Evolutionary conservation across 1,139 yeast genomes (phyloP), one percentile per base, ranked within the genome.

Genomic region (Candida labiduridarum): DNA sequence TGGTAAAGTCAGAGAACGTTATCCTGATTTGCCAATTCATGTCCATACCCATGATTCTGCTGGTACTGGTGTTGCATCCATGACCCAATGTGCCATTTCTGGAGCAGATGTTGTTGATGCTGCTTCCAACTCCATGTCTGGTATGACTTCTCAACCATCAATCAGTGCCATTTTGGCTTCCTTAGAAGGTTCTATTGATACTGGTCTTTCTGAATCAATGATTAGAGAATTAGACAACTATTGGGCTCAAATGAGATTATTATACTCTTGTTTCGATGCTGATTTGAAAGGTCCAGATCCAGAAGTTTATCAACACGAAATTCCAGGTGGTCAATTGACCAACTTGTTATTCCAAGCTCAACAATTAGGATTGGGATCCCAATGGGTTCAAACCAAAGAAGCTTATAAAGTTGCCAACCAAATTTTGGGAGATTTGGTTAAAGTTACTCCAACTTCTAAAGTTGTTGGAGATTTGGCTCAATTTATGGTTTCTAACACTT

Each of bases 31-130:
- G 66, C 97, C 98, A 59, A 92, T 94, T 65, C 99, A 94, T 69
- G 98, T 94, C 45, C 99, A 94, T 74, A 92, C 99, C 38, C 99
- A 94, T 73, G 99, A 94, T 74, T 91, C 98, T 58, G 99, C 99
- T 42, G 99, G 99, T 77, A 95, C 99, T 49, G 99, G 96, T 73
- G 97, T 94, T 57, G 91, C 98, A 31, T 87, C 96, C 39, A 92
- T 94, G 96, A 86, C 87, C 57, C 96, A 95, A 6, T 86, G 92
- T 69, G 98, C 98, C 33, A 70, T 79, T 60, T 96, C 97, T 30
- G 99, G 99, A 65, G 99, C 98, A 41, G 99, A 95, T 75, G 96
- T 88, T 53, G 97, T 94, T 60, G 99, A 94, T 70, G 96, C 95
- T 60, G 98, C 98, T 15, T 84, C 96, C 55, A 95, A 94, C 80